Evolutionary conservation across 1,284 basidiomycete genomes (phyloP).

Genomic region (Ceratobasidium sp.): DNA sequence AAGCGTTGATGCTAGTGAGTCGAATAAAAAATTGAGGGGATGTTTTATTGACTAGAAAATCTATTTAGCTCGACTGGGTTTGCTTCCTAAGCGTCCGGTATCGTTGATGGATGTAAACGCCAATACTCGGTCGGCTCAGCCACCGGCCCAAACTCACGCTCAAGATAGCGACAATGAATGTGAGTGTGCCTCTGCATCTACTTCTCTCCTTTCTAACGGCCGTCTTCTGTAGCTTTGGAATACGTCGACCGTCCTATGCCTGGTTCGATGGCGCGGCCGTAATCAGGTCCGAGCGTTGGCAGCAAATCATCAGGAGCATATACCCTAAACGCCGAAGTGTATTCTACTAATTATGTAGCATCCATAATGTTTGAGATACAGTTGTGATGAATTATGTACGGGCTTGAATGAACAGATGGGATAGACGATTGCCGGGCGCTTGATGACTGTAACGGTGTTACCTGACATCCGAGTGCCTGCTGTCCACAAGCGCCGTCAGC

Average conservation of each 20-base stretch:
- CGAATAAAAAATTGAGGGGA: not conserved
- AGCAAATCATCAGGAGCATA: not conserved
- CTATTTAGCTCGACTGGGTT: constrained; percentile 29
- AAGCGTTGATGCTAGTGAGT: constrained; percentile 31
- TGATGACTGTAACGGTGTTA: not conserved
- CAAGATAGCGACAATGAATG: constrained; percentile 34
- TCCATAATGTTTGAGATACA: not conserved
- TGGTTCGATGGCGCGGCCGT: constrained; percentile 21
- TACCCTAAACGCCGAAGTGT: not conserved
- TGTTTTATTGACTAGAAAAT: not conserved
- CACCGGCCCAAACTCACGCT: not conserved
- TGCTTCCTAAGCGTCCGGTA: constrained; percentile 31
- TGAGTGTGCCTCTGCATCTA: not conserved
- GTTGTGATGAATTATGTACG: not conserved
- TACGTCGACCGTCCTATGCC: constrained; percentile 35
- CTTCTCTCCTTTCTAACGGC: not conserved
- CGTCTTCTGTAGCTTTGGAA: constrained; percentile 26
- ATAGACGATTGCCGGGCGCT: not conserved
- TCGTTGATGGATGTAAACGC: constrained; percentile 26
- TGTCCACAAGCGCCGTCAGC: too few relatives aligned
- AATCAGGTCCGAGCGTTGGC: not conserved
- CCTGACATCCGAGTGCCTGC: too few relatives aligned
- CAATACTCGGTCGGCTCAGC: constrained; percentile 19
- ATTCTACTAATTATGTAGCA: not conserved
- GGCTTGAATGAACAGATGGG: not conserved